Base-by-base conservation (phyloP, 2,329 filamentous ascomycete species). In the Cytospora leucostoma region DNA sequence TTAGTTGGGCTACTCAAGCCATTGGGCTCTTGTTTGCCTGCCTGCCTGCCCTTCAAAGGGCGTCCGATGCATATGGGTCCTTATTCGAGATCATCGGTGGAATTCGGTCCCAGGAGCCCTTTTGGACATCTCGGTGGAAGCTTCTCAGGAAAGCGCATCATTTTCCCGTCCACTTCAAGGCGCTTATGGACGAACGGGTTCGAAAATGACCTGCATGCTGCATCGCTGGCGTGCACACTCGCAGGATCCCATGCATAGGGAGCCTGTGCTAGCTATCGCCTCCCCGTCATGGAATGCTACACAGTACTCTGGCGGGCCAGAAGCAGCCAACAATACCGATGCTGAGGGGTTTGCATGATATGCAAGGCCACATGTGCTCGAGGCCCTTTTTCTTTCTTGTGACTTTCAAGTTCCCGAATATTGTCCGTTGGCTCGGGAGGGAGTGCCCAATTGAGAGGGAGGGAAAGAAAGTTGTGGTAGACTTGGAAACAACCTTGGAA, bases 161-260 rank as follows among this genome's bases (percentile, higher is more conserved):
- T n/a, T 13, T 52, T 13, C 4, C 5, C 13, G 13, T 17, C 27
- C n/a, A 11, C 17, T 4, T 58, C n/a, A 50, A 50, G 40, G 32
- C 38, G 19, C 35, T 34, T 37, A 27, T 51, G 33, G 19, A 35
- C 56, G 35, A n/a, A 32, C 19, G 35, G 38, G 47, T 55, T 11
- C 27, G 47, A 38, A 7, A 40, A 27, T 4, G 17, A 7, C 35
- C 35, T 40, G 58, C 33, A 37, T 40, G 40, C 40, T 60, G 38
- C 19, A 32, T 21, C 33, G 50, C n/a, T 19, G 40, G 40, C 13
- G 50, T 52, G 50, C 38, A 54, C 32, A 12, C 34, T 33, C 35
- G 38, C 58, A 55, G 51, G n/a, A 55, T 19, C 51, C 35, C 35
- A 38, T 61, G 50, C 58, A 47, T 53, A 55, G 49, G 38, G 27